A percentile compares a stretch with the other conserved stretches of the same genome.
These are phyloP conservation scores for Penicillium sumatraense DNA, from an alignment of 2,329 filamentous ascomycete species.

Conservation along the genomic window DNA sequence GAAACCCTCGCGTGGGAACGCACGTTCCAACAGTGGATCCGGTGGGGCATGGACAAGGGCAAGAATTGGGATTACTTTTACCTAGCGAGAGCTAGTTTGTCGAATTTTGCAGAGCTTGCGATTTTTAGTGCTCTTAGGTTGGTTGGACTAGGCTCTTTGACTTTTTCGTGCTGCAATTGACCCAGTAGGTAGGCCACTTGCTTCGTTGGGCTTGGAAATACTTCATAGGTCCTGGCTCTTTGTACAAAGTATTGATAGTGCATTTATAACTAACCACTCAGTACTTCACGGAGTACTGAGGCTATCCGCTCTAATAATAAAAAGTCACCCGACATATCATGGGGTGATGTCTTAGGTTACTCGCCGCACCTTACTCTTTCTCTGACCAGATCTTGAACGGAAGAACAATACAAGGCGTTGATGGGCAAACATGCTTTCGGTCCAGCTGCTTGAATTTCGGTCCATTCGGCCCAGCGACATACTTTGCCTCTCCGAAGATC, in stretches of 20 bases:
- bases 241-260: too few species aligned
- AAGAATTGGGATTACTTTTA: neutral
- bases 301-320: neutral
- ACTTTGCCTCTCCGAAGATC: slow-evolving; percentile 61
- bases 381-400: slow-evolving; percentile 36
- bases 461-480: slow-evolving; percentile 63
- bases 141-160: neutral
- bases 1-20: neutral
- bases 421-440: slow-evolving; percentile 61
- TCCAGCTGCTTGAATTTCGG: slow-evolving; percentile 64
- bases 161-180: too few species aligned
- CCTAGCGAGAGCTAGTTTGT: neutral
- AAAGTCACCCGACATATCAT: too few species aligned
- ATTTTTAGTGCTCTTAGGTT: neutral
- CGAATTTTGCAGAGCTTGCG: neutral
- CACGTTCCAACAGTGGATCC: slow-evolving; percentile 8
- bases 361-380: slow-evolving; percentile 8
- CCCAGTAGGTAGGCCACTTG: too few species aligned
- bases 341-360: too few species aligned
- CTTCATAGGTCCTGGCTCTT: too few species aligned
- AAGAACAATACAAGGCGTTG: slow-evolving; percentile 51
- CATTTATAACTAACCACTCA: too few species aligned
- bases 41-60: neutral
- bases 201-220: neutral
- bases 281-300: too few species aligned